Conservation (phyloP, 1,139 yeast genomes). For the Suhomyces anneliseae region DNA sequence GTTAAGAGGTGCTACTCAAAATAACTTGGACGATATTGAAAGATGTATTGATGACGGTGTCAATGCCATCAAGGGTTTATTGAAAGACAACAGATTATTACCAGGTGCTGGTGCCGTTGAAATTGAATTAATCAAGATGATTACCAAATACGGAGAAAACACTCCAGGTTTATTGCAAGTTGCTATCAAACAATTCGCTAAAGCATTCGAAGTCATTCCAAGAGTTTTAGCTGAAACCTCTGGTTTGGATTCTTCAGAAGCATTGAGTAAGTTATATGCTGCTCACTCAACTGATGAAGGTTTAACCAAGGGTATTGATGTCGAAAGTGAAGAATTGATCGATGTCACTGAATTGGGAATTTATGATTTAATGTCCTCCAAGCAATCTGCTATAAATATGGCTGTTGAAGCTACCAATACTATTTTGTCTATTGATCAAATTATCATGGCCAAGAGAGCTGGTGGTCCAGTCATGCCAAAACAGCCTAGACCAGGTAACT, state of each 20-base stretch:
- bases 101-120: conserved; percentile 99
- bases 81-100: conserved; percentile 74
- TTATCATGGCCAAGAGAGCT: conserved; percentile 91
- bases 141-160: conserved; percentile 83
- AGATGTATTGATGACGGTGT: conserved; percentile 98
- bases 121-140: conserved; percentile 77
- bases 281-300: conserved; percentile 73
- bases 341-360: conserved; percentile 72
- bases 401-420: conserved; percentile 97
- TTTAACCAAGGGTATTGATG: conserved; percentile 32
- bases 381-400: conserved; percentile 82
- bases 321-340: conserved; percentile 33
- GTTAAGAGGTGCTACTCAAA: conserved; percentile 96
- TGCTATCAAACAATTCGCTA: conserved; percentile 91
- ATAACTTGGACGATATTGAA: conserved; percentile 88
- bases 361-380: conserved; percentile 76
- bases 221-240: conserved; percentile 92
- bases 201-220: conserved; percentile 93
- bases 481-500: conserved; percentile 88
- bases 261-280: conserved; percentile 82
- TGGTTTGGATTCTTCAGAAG: conserved; percentile 87
- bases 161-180: conserved; percentile 93
- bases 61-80: conserved; percentile 82
- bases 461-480: conserved; percentile 95
- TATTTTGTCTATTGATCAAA: conserved; percentile 85